Evolutionary conservation across 805 yeast species (phyloP), one percentile per base, ranked within the genome.

Genomic region (Saturnispora quitensis): DNA sequence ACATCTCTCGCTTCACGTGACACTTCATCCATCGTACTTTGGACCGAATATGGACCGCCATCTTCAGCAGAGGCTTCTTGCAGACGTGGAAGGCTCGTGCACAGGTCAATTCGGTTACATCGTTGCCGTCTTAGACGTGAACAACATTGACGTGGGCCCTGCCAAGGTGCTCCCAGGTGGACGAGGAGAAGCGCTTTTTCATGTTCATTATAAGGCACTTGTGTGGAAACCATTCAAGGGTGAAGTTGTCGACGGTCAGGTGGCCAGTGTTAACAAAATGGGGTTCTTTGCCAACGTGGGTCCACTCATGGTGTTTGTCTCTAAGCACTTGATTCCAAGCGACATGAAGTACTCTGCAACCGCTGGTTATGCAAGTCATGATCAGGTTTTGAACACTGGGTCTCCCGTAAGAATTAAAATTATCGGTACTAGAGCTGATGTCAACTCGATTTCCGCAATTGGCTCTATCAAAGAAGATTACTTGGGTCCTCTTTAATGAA

Each of bases 201-300:
- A 89, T 60, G 98, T 93, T 50, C 88, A 89, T 68, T 93, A 93
- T 67, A 75, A 96, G 60, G 99, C 99, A 0, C 90, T 93, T 49
- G 97, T 93, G 34, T 93, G 97, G 95, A 86, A 91, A 63, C 99
- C 99, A 4, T 93, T 93, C 72, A 93, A 93, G 70, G 99, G 98
- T 35, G 99, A 93, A 69, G 99, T 93, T 7, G 98, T 93, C 25
- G 99, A 93, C 68, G 99, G 95, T 5, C 82, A 91, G 24, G 98
- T 93, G 15, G 86, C 96, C 13, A 86, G 88, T 33, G 97, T 95
- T 47, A 89, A 86, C 68, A 89, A 81, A 63, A 86, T 91, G 84
- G 99, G 99, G 8, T 89, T 93, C 58, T 93, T 93, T 67, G 98
- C 96, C 38, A 97, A 93, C 68, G 99, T 93, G 28, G 99, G 99